Conservation (phyloP, 179 eudicot genomes). For the Camellia oleifera region DNA sequence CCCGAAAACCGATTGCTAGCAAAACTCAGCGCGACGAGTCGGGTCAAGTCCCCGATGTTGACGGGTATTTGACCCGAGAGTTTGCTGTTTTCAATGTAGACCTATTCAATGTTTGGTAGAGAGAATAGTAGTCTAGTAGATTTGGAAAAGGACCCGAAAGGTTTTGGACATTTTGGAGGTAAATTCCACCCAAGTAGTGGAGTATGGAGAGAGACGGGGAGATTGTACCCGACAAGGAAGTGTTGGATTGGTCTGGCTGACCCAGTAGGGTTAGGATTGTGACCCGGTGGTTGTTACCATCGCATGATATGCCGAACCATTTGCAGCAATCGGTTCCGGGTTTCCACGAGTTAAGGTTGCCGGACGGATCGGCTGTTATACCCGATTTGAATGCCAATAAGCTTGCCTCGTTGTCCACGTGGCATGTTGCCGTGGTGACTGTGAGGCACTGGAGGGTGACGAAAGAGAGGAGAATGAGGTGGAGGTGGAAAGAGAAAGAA, state of each 20-base stretch:
- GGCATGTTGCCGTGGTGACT: slow-evolving; percentile 27
- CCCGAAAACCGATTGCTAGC: slow-evolving; percentile 39
- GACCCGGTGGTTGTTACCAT: slow-evolving; percentile 30
- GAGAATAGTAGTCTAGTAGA: slow-evolving; percentile 11
- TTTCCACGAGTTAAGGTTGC: slow-evolving; percentile 35
- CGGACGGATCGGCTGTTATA: slow-evolving; percentile 39
- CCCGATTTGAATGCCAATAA: slow-evolving; percentile 48
- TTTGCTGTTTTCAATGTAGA: slow-evolving; percentile 38
- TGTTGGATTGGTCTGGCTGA: slow-evolving; percentile 21
- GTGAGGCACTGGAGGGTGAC: slow-evolving; percentile 13
- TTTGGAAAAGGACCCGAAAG: slow-evolving; percentile 44
- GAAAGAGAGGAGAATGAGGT: slow-evolving; percentile 16
- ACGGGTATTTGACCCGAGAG: slow-evolving; percentile 44
- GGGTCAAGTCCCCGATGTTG: slow-evolving; percentile 31
- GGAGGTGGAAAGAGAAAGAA: slow-evolving; percentile 9
- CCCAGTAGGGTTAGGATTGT: slow-evolving; percentile 20
- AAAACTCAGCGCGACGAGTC: slow-evolving; percentile 27
- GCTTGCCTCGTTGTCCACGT: slow-evolving; percentile 37
- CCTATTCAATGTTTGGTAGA: slow-evolving; percentile 21
- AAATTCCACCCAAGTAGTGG: slow-evolving; percentile 21
- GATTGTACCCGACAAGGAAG: slow-evolving; percentile 38
- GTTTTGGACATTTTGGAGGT: slow-evolving; percentile 21
- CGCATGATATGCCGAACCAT: slow-evolving; percentile 37
- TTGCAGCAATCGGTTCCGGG: slow-evolving; percentile 45
- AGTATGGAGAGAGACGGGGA: slow-evolving; percentile 40